Percentiles rank a stretch among this genome's conserved stretches.
Conservation (phyloP, 352 stramenopile genomes). For the Pythium dissotocum region DNA sequence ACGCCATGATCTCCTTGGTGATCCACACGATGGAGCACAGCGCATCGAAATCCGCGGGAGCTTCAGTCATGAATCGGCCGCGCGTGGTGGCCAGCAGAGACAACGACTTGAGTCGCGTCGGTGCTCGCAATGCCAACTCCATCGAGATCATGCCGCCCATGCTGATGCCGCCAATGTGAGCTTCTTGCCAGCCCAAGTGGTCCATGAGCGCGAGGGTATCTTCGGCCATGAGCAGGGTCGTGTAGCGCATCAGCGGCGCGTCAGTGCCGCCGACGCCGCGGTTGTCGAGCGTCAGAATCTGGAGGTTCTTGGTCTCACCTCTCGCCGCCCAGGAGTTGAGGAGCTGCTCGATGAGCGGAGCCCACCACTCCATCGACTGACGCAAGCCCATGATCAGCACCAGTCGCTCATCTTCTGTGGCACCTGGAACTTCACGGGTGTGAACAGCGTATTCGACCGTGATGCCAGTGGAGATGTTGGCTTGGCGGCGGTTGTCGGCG, state of each 20-base stretch:
- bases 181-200: conserved; percentile 43
- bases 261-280: conserved; percentile 49
- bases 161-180: conserved; percentile 45
- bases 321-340: conserved; percentile 9
- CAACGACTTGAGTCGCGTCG: conserved; percentile 47
- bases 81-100: conserved; percentile 52
- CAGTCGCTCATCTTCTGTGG: conserved; percentile 18
- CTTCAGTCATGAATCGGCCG: conserved; percentile 40
- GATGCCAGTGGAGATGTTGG: conserved; percentile 42
- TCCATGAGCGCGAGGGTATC: conserved; percentile 63
- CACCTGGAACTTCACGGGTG: conserved; percentile 1
- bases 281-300: conserved; percentile 68
- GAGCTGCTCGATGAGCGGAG: conserved; percentile 20
- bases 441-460: conserved; percentile 43
- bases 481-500: conserved; percentile 34
- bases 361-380: conserved; percentile 27
- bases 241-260: conserved; percentile 49
- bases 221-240: conserved; percentile 57
- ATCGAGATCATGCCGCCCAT: conserved; percentile 52
- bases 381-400: conserved; percentile 35
- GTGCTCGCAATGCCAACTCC: conserved; percentile 46
- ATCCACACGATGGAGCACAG: conserved; percentile 34
- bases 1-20: conserved; percentile 26
- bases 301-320: conserved; percentile 24
- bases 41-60: conserved; percentile 13